Conservation (phyloP, 2,329 filamentous ascomycete genomes). For the Epichloe gansuensis region DNA sequence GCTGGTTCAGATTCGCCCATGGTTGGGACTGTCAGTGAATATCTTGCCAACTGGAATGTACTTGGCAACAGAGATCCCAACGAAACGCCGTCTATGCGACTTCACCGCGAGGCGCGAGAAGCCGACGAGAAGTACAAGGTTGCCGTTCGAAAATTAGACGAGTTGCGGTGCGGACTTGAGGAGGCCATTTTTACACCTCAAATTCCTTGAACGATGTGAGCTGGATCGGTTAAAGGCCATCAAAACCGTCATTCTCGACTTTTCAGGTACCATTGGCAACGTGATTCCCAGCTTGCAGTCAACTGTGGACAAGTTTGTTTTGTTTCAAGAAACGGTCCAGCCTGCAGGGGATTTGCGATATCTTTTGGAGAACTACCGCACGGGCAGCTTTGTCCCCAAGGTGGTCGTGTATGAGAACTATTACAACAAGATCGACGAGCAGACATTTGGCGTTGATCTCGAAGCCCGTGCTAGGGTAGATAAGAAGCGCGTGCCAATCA, state of each 20-base stretch:
- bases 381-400: constrained; percentile 80
- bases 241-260: constrained; percentile 95
- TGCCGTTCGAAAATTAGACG: constrained; percentile 74
- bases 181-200: constrained; percentile 84
- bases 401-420: constrained; percentile 97
- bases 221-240: constrained; percentile 92
- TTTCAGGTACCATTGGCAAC: constrained; percentile 93
- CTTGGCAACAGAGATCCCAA: constrained; percentile 76
- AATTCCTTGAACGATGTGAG: constrained; percentile 95
- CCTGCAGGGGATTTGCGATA: constrained; percentile 83
- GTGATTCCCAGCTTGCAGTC: constrained; percentile 94
- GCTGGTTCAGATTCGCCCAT: constrained; percentile 56
- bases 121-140: constrained; percentile 90
- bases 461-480: constrained; percentile 88
- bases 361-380: constrained; percentile 91
- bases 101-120: constrained; percentile 80
- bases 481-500: constrained; percentile 84
- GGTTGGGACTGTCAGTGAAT: constrained; percentile 75
- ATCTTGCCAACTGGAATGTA: constrained; percentile 84
- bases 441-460: constrained; percentile 96
- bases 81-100: constrained; percentile 75
- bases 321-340: constrained; percentile 98
- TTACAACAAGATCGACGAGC: constrained; percentile 95
- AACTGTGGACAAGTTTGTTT: constrained; percentile 95
- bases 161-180: constrained; percentile 86